Base-by-base conservation (phyloP, 2,329 filamentous ascomycete genomes). In the Corinectria fuckeliana region DNA sequence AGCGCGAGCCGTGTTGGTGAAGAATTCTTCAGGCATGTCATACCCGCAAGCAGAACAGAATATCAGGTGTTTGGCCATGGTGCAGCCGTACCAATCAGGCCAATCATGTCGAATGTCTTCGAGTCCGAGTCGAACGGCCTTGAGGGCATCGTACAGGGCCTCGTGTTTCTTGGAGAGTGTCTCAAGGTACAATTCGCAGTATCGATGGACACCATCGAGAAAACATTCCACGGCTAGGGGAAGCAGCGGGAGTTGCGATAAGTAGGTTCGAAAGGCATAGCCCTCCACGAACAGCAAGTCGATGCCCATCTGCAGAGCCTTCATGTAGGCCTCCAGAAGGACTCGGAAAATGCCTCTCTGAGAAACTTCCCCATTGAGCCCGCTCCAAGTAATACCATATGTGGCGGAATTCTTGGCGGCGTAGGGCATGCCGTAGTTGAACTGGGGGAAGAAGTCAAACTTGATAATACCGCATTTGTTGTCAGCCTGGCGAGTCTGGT, bases 1-100 rank as follows among this genome's bases (percentile, higher is more conserved):
- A 1, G 11, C 4, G 2, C 63, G 60, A 9, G 32, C 45, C 0
- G 39, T 7, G 2, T 28, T 20, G 0, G 58, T 53, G 44, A 72
- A 78, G 23, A 78, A 74, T 4, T 76, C 71, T n/a, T 65, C 25
- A 1, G 73, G 56, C 28, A 69, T 69, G 21, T 73, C 66, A 49
- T 75, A 72, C 1, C 76, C 76, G 16, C 76, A 78, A 1, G 73
- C 76, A 0, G 62, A 69, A 50, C 76, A 78, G 34, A 75, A 75
- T 0, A 67, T 8, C 3, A 71, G 45, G 2, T 57, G 18, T 3
- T 52, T 42, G 0, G 64, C 72, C 73, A 75, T 73, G 5, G 45
- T n/a, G 0, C 53, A 4, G 1, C 50, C 49, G 52, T 75, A 76
- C 41, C 66, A 74, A 0, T 41, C 28, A 0, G 61, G 56, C 62